A percentile compares a stretch with the other conserved stretches of the same genome.
Evolutionary conservation across 1,284 basidiomycete genomes (phyloP).

Genomic region (Ceratorhiza oryzae-sativae): DNA sequence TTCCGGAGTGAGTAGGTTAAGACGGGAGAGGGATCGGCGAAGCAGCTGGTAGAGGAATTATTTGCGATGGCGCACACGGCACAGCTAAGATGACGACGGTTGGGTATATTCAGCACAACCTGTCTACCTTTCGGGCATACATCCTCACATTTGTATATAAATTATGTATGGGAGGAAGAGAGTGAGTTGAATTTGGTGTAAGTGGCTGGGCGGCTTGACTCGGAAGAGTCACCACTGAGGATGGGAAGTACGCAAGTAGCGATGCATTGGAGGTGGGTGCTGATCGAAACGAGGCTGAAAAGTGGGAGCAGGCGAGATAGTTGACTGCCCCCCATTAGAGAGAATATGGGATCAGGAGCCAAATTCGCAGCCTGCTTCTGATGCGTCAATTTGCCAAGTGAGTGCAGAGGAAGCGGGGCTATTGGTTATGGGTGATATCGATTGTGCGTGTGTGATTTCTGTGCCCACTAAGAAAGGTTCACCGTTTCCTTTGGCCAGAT

Average conservation of each 20-base stretch:
- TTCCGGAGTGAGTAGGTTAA: conserved; percentile 17
- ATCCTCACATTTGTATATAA: neutral
- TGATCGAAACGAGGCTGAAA: too few species aligned
- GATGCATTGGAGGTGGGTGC: neutral
- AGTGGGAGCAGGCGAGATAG: neutral
- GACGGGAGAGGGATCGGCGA: conserved; percentile 6
- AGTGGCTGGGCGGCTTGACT: too few species aligned
- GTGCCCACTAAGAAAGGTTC: too few species aligned
- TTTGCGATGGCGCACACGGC: neutral
- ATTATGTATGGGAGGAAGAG: too few species aligned
- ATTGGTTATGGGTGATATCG: too few species aligned
- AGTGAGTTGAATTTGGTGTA: too few species aligned
- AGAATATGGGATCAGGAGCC: too few species aligned
- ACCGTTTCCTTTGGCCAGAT: too few species aligned
- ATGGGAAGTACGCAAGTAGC: neutral
- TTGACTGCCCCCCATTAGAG: neutral
- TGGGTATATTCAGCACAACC: neutral
- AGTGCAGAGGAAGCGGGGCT: neutral
- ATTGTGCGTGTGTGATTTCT: too few species aligned
- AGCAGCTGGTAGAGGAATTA: neutral
- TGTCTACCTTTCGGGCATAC: neutral
- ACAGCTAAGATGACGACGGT: neutral
- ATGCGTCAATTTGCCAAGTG: neutral
- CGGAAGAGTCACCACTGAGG: conserved; percentile 4
- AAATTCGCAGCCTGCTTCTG: neutral